Evolutionary conservation across 805 yeast species (phyloP), one percentile per base, ranked within the genome.

Genomic region (Hanseniaspora opuntiae): DNA sequence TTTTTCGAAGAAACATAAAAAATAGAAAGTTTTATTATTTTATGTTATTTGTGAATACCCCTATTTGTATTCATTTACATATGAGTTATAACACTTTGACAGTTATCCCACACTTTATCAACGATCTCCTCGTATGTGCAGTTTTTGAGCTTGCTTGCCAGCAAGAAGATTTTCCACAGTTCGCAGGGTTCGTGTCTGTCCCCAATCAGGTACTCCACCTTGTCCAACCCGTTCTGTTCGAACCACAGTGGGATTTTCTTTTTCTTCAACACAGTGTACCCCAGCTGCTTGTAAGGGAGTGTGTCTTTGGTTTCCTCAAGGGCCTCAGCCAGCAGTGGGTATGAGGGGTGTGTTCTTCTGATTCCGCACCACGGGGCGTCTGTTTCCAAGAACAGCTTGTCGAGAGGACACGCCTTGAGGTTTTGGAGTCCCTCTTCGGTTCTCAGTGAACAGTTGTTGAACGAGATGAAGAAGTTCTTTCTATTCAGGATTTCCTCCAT

Each of bases 341-440:
- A 61, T 45, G 73, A 64, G 35, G 75, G 75, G 59, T 78, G 77
- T 44, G 93, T 75, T 58, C 78, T 84, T 55, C 94, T 74, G 45
- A 93, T 78, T 63, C 89, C 97, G 70, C 99, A 93, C 98, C 98
- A 93, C 1, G 99, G 98, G 3, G 97, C 88, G 68, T 93, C 98
- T 0, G 97, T 90, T 64, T 93, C 99, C 10, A 93, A 75, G 74
- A 90, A 67, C 42, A 93, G 65, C 60, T 73, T 75, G 4, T 80
- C 78, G 9, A 79, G 61, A 0, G 97, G 97, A n/a, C 93, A 76
- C 57, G 84, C 88, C 54, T 77, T 78, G 3, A 47, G 20, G n/a
- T 48, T 53, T 22, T 47, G 41, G 9, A 47, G 10, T 30, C 53
- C 51, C 12, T 42, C 48, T 33, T 47, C 45, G 0, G 86, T 79